A percentile compares a stretch with the other conserved stretches of the same genome.
These are phyloP conservation scores for Anastatica hierochuntica DNA, from an alignment of 345 rosid genomes.

Conservation along the genomic window DNA sequence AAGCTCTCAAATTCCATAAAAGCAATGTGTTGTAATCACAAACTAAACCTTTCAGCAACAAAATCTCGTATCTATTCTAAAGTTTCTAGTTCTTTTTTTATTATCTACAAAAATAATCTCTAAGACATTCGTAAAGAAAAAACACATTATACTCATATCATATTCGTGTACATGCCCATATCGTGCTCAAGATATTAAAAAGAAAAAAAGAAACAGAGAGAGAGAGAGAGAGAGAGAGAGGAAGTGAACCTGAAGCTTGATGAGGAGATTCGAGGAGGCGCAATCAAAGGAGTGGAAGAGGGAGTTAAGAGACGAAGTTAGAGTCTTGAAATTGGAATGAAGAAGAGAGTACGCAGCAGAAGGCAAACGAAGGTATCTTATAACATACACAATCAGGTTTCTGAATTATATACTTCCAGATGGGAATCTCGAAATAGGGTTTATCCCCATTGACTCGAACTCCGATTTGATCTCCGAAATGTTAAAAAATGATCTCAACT, in stretches of 20 bases:
- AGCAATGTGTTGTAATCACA: neutral
- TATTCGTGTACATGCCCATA: no score
- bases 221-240: no score
- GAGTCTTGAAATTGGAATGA: constrained; percentile 63
- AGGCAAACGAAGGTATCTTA: constrained; percentile 61
- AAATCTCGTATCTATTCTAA: neutral
- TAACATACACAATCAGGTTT: constrained; percentile 75
- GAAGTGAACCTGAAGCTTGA: constrained; percentile 59
- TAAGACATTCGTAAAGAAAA: no score
- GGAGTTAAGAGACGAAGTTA: constrained; percentile 69
- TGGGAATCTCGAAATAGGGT: constrained; percentile 41
- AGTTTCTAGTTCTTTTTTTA: no score
- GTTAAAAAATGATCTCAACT: constrained; percentile 54
- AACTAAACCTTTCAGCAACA: neutral
- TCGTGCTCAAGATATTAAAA: no score
- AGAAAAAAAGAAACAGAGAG: neutral
- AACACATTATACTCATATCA: no score
- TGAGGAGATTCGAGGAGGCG: constrained; percentile 75
- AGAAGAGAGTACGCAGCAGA: constrained; percentile 61
- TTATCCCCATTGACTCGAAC: constrained; percentile 53
- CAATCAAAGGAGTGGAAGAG: constrained; percentile 60
- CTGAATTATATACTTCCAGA: constrained; percentile 82
- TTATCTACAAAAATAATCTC: no score
- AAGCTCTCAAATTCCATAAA: neutral
- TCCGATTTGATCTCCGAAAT: constrained; percentile 47